A percentile compares a stretch with the other conserved stretches of the same genome.
Conservation (phyloP, 139 green algal species). For the Nannochloris sp. region DNA sequence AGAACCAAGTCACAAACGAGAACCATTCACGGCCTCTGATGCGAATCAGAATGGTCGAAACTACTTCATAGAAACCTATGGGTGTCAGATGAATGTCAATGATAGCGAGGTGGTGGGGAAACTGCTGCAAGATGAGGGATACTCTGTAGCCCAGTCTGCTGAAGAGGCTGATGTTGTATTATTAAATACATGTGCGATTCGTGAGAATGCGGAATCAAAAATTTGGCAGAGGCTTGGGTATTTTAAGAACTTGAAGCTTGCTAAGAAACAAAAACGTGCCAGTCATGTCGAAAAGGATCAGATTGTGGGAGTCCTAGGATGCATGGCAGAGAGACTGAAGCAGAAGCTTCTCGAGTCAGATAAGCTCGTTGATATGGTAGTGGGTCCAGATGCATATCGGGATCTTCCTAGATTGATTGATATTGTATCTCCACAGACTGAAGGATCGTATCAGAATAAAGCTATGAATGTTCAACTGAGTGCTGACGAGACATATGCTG, state of each 20-base stretch:
- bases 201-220: slow-evolving; percentile 67
- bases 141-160: slow-evolving; percentile 15
- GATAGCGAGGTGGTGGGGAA: slow-evolving; percentile 67
- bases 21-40: neutral
- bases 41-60: neutral
- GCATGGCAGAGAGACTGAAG: slow-evolving; percentile 91
- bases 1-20: neutral
- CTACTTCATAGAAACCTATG: slow-evolving; percentile 63
- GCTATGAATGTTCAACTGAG: slow-evolving; percentile 79
- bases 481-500: slow-evolving; percentile 79
- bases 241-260: slow-evolving; percentile 41
- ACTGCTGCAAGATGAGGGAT: slow-evolving; percentile 51
- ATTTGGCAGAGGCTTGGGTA: slow-evolving; percentile 59
- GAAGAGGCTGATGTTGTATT: slow-evolving; percentile 58
- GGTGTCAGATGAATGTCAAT: slow-evolving; percentile 81
- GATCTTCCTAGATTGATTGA: slow-evolving; percentile 74
- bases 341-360: slow-evolving; percentile 50
- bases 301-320: slow-evolving; percentile 79
- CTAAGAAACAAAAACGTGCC: slow-evolving; percentile 2
- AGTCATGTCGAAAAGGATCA: neutral
- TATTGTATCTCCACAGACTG: slow-evolving; percentile 29
- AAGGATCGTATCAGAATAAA: neutral
- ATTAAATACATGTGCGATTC: slow-evolving; percentile 92
- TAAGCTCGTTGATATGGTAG: slow-evolving; percentile 80
- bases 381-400: slow-evolving; percentile 79